Evolutionary conservation across 768 basidiomycete species (phyloP), one percentile per base, ranked within the genome.

Genomic region (Pulveroboletus sp.): DNA sequence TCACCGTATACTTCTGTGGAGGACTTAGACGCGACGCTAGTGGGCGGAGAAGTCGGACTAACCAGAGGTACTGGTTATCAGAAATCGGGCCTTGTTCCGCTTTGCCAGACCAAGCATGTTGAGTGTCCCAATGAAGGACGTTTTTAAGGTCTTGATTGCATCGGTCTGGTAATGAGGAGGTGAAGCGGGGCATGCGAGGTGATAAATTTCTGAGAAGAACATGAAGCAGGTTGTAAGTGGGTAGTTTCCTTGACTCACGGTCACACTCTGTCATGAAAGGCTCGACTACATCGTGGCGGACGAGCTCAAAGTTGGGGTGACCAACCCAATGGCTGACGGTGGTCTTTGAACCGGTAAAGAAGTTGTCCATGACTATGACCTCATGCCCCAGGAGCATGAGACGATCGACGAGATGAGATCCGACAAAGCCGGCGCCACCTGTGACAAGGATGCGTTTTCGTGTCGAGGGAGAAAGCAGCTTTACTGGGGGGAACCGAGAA

Each of bases 81-180:
- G 74, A 80, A 99, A 99, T 46, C 95, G 84, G 10, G 96, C 96
- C 69, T 97, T 98, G 43, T 87, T 92, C 53, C 94, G 90, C 71
- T 97, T 97, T 7, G 96, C 96, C 21, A 99, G 81, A 43, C 91
- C 96, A 36, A 99, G 88, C 94, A 98, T 96, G 75, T 99, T 98
- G 54, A 97, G 74, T 5, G 96, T 97, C 39, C 96, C 96, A 80
- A 95, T 83, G 74, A 99, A 99, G 10, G 93, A 95, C 0, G 96
- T 98, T 70, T 97, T 98, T 72, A 98, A 81, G 24, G 96, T 99
- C 73, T 99, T 98, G 55, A 99, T 86, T 9, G 93, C 86, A 72
- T 99, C 95, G 70, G 88, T 93, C 67, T 99, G 96, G 70, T 99
- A 98, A 67, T 96, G 93, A 49, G 92, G 93, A 41, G 93, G 93